These are phyloP conservation scores for Lachnellula suecica DNA, from an alignment of 2,329 filamentous ascomycete species.

Conservation along the genomic window DNA sequence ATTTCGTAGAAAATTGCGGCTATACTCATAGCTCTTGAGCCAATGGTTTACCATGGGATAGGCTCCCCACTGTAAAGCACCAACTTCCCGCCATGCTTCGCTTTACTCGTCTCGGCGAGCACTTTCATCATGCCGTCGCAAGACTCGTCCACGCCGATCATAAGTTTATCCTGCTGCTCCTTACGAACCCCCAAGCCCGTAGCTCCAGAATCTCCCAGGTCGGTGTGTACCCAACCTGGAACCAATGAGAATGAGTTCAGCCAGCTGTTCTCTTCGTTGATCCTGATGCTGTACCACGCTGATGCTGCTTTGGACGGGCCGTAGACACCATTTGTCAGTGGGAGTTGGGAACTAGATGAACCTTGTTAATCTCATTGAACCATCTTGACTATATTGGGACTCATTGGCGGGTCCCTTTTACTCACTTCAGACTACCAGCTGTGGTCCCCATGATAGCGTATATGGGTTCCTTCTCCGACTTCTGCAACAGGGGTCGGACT, in stretches of 20 bases:
- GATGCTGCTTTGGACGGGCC: constrained; percentile 33
- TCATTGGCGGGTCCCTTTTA: constrained; percentile 14
- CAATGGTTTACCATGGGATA: neutral
- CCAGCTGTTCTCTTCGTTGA: constrained; percentile 22
- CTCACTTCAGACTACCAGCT: neutral
- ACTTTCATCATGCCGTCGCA: neutral
- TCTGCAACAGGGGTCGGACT: constrained; percentile 30
- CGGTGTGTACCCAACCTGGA: constrained; percentile 5
- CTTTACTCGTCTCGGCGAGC: neutral
- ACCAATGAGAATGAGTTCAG: constrained; percentile 19
- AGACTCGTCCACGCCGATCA: neutral
- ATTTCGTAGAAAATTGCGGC: neutral
- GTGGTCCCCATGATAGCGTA: constrained; percentile 29
- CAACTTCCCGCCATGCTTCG: neutral
- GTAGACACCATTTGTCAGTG: constrained; percentile 18
- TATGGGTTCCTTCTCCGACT: constrained; percentile 30
- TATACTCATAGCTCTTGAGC: neutral
- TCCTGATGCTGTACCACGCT: constrained; percentile 31
- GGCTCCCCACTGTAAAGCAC: neutral
- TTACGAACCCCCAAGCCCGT: neutral
- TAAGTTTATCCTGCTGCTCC: too few species aligned
- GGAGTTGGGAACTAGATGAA: neutral
- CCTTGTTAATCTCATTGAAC: neutral
- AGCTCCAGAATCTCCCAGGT: neutral
- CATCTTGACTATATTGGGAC: constrained; percentile 17